phyloP scores from a whole-genome alignment of 768 basidiomycete species.

The Plicaturopsis crispa region DNA sequence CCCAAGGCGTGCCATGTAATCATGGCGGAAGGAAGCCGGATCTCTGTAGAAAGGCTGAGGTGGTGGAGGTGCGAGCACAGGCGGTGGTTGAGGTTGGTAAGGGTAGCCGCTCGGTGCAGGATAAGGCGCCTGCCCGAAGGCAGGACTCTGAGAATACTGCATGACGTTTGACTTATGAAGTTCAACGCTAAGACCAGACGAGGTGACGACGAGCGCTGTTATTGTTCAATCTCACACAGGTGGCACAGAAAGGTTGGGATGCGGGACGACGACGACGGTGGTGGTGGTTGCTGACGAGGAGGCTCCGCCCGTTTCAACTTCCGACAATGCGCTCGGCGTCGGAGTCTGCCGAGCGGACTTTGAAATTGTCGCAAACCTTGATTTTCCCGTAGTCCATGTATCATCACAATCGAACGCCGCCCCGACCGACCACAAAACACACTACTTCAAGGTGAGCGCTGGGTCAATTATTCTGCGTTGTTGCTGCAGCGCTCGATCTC shows the following conservation, averaged over 20 bases:
- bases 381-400: no score
- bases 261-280: slow-evolving; percentile 28
- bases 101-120: slow-evolving; percentile 37
- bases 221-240: slow-evolving; percentile 45
- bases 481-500: no score
- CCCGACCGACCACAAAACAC: no score
- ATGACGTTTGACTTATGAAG: slow-evolving; percentile 39
- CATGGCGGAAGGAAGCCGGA: slow-evolving; percentile 69
- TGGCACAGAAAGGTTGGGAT: slow-evolving; percentile 31
- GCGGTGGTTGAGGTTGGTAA: slow-evolving; percentile 38
- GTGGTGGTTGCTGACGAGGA: no score
- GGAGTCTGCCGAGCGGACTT: no score
- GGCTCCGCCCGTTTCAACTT: no score
- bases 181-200: no score
- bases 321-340: no score
- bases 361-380: no score
- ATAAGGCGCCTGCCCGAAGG: slow-evolving; percentile 53
- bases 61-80: slow-evolving; percentile 20
- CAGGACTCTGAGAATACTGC: slow-evolving; percentile 52
- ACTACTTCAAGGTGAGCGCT: no score
- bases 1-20: slow-evolving; percentile 65
- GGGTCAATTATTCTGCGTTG: no score
- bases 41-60: slow-evolving; percentile 42
- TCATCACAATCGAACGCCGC: no score
- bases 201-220: slow-evolving; percentile 20